Conservation (phyloP, 352 stramenopile species). For the Blastocystis sp. region DNA sequence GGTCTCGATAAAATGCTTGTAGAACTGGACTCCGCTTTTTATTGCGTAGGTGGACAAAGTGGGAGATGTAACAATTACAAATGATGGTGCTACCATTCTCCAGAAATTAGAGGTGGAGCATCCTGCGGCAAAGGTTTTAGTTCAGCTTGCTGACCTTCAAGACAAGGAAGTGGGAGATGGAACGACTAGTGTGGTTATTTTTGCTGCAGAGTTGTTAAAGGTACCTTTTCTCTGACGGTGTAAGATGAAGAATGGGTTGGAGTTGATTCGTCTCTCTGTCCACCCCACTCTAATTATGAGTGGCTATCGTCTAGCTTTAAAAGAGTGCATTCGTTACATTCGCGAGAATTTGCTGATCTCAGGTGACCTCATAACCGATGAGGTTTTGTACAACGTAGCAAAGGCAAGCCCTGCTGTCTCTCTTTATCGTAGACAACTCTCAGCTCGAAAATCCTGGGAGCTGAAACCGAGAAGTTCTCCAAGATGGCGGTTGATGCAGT, state of each 20-base stretch:
- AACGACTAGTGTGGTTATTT: constrained; percentile 97
- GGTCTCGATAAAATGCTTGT: constrained; percentile 99
- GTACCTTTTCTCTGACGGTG: constrained; percentile 58
- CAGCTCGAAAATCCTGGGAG: constrained; percentile 97
- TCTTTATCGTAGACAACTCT: constrained; percentile 88
- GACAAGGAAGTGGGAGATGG: constrained; percentile 98
- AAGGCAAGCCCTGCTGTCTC: constrained; percentile 38
- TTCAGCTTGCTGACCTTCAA: constrained; percentile 85
- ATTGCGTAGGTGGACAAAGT: constrained; percentile 77
- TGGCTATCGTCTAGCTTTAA: constrained; percentile 95
- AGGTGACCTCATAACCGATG: constrained; percentile 82
- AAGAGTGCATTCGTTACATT: constrained; percentile 92
- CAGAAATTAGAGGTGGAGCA: constrained; percentile 98
- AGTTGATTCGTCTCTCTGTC: constrained; percentile 73
- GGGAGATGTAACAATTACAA: constrained; percentile 99
- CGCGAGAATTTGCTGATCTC: constrained; percentile 94
- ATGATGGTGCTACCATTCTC: constrained; percentile 99
- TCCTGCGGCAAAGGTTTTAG: constrained; percentile 87
- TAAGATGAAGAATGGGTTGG: constrained; percentile 63
- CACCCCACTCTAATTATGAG: constrained; percentile 97
- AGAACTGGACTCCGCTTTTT: neutral
- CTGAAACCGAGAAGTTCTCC: constrained; percentile 91
- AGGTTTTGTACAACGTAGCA: constrained; percentile 87
- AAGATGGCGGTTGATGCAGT: constrained; percentile 93
- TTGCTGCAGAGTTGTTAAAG: constrained; percentile 91